phyloP scores from a whole-genome alignment of 75 land plant species.

The Gnetum montanum region DNA sequence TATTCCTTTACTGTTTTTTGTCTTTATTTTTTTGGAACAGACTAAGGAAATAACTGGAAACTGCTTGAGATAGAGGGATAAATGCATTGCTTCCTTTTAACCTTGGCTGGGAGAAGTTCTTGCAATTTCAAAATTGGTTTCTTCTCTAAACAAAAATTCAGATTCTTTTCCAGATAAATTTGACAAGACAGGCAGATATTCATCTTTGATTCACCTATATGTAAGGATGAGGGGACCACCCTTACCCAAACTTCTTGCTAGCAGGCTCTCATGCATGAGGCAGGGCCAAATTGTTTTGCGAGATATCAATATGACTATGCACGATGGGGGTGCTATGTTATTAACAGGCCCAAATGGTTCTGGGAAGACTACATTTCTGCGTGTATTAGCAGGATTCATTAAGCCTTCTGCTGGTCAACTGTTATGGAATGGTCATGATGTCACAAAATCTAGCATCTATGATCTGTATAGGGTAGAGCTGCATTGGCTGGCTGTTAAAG shows the following conservation, averaged over 20 bases:
- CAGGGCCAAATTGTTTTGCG: constrained; percentile 49
- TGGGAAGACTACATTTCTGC: constrained; percentile 68
- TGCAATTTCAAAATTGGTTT: no score
- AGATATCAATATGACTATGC: constrained; percentile 49
- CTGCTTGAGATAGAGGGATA: no score
- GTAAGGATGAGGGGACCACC: constrained; percentile 37
- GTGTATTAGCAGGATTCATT: constrained; percentile 55
- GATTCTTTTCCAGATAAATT: no score
- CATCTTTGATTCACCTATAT: neutral
- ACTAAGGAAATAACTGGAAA: no score
- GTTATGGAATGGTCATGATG: constrained; percentile 71
- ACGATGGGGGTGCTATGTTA: constrained; percentile 52
- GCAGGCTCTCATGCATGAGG: constrained; percentile 60
- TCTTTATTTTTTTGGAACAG: no score
- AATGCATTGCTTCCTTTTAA: no score
- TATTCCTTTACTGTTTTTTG: no score
- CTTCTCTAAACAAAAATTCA: no score
- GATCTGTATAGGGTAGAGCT: constrained; percentile 57
- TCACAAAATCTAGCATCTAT: constrained; percentile 47
- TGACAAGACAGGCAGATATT: no score
- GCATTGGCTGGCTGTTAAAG: constrained; percentile 61
- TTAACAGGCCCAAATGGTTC: constrained; percentile 68
- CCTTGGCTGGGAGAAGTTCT: no score
- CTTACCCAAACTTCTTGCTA: constrained; percentile 41
- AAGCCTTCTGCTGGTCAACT: constrained; percentile 63